Evolutionary conservation across 2,329 filamentous ascomycete species (phyloP).

Genomic region (Arthrobotrys iridis): DNA sequence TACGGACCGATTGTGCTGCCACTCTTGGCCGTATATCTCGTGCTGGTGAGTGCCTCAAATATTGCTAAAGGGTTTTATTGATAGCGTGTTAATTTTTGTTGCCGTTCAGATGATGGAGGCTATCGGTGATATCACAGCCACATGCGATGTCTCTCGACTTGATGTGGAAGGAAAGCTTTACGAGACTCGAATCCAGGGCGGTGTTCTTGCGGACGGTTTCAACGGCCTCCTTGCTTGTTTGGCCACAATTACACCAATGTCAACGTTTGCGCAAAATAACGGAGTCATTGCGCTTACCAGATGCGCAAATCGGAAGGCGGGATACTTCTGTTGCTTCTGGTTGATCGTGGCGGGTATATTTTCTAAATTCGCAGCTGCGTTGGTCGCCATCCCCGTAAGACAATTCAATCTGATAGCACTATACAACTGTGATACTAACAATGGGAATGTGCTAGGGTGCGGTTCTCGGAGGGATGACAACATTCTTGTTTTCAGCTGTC

Average conservation of each 20-base stretch:
- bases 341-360: slow-evolving; percentile 76
- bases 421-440: not conserved
- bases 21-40: slow-evolving; percentile 28
- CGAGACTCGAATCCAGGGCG: slow-evolving; percentile 75
- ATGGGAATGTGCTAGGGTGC: slow-evolving; percentile 55
- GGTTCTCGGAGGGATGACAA: slow-evolving; percentile 66
- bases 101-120: slow-evolving; percentile 75
- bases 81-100: not conserved
- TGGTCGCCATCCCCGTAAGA: slow-evolving; percentile 71
- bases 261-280: slow-evolving; percentile 76
- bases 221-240: slow-evolving; percentile 68
- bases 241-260: slow-evolving; percentile 75
- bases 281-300: slow-evolving; percentile 72
- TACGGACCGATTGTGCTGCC: slow-evolving; percentile 75
- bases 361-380: slow-evolving; percentile 74
- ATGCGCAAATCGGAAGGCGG: slow-evolving; percentile 74
- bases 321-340: slow-evolving; percentile 74
- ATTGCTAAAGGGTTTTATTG: not conserved
- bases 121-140: slow-evolving; percentile 74
- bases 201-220: slow-evolving; percentile 74
- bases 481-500: slow-evolving; percentile 74
- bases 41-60: slow-evolving; percentile 14
- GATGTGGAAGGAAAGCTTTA: slow-evolving; percentile 73
- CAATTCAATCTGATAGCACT: slow-evolving; percentile 62
- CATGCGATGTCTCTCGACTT: slow-evolving; percentile 72